Percentiles rank a stretch among this genome's conserved stretches.
Evolutionary conservation across 2,329 filamentous ascomycete species (phyloP).

Genomic region (Pleoardoris graminearum): DNA sequence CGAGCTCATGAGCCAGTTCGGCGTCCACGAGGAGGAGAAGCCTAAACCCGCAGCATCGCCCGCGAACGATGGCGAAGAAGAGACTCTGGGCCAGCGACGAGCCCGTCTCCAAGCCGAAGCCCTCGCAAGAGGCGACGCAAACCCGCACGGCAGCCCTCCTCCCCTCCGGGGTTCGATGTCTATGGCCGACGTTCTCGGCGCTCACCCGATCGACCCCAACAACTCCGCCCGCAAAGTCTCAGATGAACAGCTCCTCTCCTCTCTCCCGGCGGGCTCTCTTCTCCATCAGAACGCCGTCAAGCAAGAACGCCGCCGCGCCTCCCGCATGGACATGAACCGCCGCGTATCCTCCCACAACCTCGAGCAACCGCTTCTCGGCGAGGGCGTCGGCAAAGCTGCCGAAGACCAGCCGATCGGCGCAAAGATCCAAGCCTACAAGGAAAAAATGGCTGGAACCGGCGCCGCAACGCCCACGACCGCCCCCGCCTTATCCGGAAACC

Average conservation of each 20-base stretch:
- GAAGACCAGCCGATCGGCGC: slow-evolving; percentile 36
- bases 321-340: slow-evolving; percentile 40
- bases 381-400: slow-evolving; percentile 26
- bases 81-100: slow-evolving; percentile 78
- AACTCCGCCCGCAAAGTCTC: slow-evolving; percentile 42
- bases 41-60: slow-evolving; percentile 30
- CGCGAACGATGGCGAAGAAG: slow-evolving; percentile 60
- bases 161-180: slow-evolving; percentile 53
- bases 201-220: slow-evolving; percentile 52
- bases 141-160: slow-evolving; percentile 30
- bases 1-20: slow-evolving; percentile 63
- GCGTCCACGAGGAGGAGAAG: slow-evolving; percentile 31
- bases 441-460: slow-evolving; percentile 27
- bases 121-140: slow-evolving; percentile 50
- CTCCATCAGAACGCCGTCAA: slow-evolving; percentile 45
- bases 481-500: slow-evolving; percentile 15
- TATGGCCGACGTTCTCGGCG: slow-evolving; percentile 65
- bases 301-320: slow-evolving; percentile 42
- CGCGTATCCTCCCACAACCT: slow-evolving; percentile 37
- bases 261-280: slow-evolving; percentile 46
- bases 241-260: slow-evolving; percentile 38
- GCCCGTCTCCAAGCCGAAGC: slow-evolving; percentile 73
- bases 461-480: slow-evolving; percentile 11
- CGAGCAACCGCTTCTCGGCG: slow-evolving; percentile 33
- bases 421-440: slow-evolving; percentile 45